Percentiles rank a stretch among this genome's conserved stretches.
Conservation (phyloP, 257 asterid genomes). For the Orobanche coerulescens region DNA sequence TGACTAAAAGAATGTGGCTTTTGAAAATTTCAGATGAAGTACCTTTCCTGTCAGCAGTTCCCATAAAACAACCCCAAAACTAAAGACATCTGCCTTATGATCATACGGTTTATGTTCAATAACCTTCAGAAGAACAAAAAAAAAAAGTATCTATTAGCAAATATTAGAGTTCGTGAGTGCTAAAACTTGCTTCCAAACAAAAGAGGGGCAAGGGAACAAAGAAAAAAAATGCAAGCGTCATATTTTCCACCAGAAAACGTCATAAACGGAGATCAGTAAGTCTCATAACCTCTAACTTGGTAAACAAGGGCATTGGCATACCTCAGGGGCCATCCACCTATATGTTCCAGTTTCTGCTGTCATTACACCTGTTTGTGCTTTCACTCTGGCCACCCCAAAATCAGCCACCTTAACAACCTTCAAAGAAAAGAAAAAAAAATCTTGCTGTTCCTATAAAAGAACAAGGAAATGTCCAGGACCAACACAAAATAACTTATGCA, state of each 20-base stretch:
- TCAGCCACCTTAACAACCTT: conserved; percentile 99
- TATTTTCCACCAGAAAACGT: not conserved
- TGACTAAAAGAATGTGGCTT: not conserved
- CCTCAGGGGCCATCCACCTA: conserved; percentile 99
- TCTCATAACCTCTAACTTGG: conserved; percentile 9
- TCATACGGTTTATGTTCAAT: conserved; percentile 92
- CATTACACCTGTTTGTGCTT: conserved; percentile 94
- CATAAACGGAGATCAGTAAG: not conserved
- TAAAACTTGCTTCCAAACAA: too few species aligned
- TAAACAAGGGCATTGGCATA: conserved; percentile 24
- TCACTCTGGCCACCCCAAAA: conserved; percentile 98
- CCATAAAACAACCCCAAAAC: conserved; percentile 92
- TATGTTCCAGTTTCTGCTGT: conserved; percentile 99
- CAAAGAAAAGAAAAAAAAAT: conserved; percentile 8
- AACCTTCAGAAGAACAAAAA: conserved; percentile 55
- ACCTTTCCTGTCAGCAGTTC: conserved; percentile 95
- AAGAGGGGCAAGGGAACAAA: not conserved
- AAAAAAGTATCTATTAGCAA: conserved; percentile 21
- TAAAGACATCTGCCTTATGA: conserved; percentile 90
- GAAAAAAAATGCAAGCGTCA: not conserved
- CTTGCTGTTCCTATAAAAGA: conserved; percentile 1
- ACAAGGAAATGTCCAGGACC: not conserved
- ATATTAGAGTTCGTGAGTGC: too few species aligned
- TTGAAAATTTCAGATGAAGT: not conserved
- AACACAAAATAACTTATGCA: too few species aligned